Evolutionary conservation across 257 asterid species (phyloP).

Genomic region (Ilex aquifolium): DNA sequence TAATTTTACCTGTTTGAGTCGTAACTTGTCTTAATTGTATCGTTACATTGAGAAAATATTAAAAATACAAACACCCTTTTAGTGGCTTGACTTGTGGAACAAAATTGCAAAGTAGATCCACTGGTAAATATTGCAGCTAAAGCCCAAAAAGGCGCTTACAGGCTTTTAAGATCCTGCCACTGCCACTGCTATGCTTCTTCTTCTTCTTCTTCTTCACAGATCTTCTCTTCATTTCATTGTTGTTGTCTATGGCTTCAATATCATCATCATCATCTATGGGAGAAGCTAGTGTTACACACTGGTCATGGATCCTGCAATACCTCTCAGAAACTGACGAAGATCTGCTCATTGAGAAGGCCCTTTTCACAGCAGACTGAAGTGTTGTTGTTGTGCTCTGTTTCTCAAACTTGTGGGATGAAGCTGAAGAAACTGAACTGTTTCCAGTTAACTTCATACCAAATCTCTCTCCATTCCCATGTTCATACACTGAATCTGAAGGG

Average conservation of each 20-base stretch:
- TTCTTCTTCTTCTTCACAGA: slow-evolving; percentile 16
- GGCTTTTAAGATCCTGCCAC: slow-evolving; percentile 35
- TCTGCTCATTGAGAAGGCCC: slow-evolving; percentile 36
- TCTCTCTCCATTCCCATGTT: slow-evolving; percentile 4
- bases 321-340: slow-evolving; percentile 41
- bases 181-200: slow-evolving; percentile 6
- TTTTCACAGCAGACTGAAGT: slow-evolving; percentile 25
- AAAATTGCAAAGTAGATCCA: no score
- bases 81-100: no score
- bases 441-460: slow-evolving; percentile 18
- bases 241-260: slow-evolving; percentile 1
- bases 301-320: slow-evolving; percentile 49
- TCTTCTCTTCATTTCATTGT: background rate
- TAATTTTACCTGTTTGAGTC: no score
- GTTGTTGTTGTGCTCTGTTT: slow-evolving; percentile 4
- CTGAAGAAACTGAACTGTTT: slow-evolving; percentile 24
- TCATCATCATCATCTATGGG: slow-evolving; percentile 16
- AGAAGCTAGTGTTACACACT: slow-evolving; percentile 20
- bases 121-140: background rate
- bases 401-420: slow-evolving; percentile 11
- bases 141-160: slow-evolving; percentile 45
- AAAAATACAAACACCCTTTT: no score
- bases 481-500: slow-evolving; percentile 12
- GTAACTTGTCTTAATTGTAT: no score
- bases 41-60: no score